Evolutionary conservation across 2,329 filamentous ascomycete genomes (phyloP), one percentile per base, ranked within the genome.

Genomic region (Colletotrichum cordylinicola): DNA sequence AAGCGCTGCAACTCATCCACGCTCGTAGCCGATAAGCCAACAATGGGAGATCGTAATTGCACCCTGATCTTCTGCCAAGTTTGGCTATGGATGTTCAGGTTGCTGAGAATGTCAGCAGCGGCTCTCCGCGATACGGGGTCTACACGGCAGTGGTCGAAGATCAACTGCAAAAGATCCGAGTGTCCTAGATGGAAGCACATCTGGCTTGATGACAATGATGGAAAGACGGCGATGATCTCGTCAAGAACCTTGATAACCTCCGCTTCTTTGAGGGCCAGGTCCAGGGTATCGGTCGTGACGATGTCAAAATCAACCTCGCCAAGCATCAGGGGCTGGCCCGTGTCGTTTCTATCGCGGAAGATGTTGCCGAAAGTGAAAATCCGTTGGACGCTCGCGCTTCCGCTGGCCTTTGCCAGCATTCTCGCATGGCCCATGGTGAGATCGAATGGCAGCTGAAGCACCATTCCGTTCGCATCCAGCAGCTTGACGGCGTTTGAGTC

Each of bases 301-400:
- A 99, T 96, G 84, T 99, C 97, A 83, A 98, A 99, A 83, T 98
- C 96, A 4, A 98, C 96, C 82, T 98, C 97, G 12, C 95, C 94
- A 82, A 95, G 94, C 80, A 93, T 94, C 72, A 91, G 90, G 8
- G 97, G 97, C 79, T 98, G 94, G 3, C 95, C 94, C 9, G 95
- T 96, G 71, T 93, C 93, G 65, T 92, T 89, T 61, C 91, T 93
- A 78, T 98, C 94, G 55, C 97, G 92, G 82, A 95, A 98, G 2
- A 98, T 96, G 39, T 90, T 93, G 8, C 96, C 96, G 82, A 99
- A 98, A 0, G 94, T 92, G 83, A 95, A 98, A 0, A 94, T 95
- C 78, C 95, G 94, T 78, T 95, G 91, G 7, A 95, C 86, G 2
- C 92, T 88, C 0, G 92, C 87, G 15, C 90, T 88, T n/a, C 81